phyloP scores from a whole-genome alignment of 2,329 filamentous ascomycete species.

The Sclerotinia nivalis region DNA sequence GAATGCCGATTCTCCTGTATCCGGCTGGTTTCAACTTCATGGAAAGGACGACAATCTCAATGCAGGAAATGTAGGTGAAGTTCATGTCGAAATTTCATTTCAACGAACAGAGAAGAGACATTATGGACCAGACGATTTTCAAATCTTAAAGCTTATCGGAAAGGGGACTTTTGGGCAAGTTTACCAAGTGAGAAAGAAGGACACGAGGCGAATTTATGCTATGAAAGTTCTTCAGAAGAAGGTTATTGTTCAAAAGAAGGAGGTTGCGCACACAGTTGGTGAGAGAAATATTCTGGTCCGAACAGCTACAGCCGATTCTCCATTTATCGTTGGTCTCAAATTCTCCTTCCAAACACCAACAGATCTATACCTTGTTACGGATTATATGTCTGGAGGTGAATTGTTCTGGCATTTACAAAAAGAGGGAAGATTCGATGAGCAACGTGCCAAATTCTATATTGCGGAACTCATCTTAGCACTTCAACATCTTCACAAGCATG shows the following conservation, averaged over 20 bases:
- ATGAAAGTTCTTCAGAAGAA: conserved; percentile 99
- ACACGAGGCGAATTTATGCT: conserved; percentile 92
- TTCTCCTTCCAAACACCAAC: conserved; percentile 98
- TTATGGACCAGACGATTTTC: conserved; percentile 92
- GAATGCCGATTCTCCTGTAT: conserved; percentile 68
- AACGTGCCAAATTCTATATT: conserved; percentile 96
- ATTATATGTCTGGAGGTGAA: conserved; percentile 99
- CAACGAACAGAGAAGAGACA: conserved; percentile 86
- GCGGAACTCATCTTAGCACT: conserved; percentile 94
- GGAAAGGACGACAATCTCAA: conserved; percentile 63
- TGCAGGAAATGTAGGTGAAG: conserved; percentile 75
- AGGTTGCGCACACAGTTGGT: conserved; percentile 94
- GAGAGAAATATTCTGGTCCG: conserved; percentile 96
- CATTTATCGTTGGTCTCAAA: conserved; percentile 96
- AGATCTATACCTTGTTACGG: conserved; percentile 96
- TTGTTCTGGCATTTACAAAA: conserved; percentile 99
- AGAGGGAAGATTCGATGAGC: conserved; percentile 92
- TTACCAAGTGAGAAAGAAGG: conserved; percentile 96
- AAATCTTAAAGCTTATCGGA: conserved; percentile 92
- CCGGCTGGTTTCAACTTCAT: conserved; percentile 82
- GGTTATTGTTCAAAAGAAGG: conserved; percentile 99
- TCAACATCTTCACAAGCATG: conserved; percentile 91
- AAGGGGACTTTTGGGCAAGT: conserved; percentile 99
- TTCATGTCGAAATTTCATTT: conserved; percentile 83
- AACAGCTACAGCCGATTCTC: conserved; percentile 92